Percentiles rank a stretch among this genome's conserved stretches.
Conservation (phyloP, 805 yeast genomes). For the Cyberlindnera americana region DNA sequence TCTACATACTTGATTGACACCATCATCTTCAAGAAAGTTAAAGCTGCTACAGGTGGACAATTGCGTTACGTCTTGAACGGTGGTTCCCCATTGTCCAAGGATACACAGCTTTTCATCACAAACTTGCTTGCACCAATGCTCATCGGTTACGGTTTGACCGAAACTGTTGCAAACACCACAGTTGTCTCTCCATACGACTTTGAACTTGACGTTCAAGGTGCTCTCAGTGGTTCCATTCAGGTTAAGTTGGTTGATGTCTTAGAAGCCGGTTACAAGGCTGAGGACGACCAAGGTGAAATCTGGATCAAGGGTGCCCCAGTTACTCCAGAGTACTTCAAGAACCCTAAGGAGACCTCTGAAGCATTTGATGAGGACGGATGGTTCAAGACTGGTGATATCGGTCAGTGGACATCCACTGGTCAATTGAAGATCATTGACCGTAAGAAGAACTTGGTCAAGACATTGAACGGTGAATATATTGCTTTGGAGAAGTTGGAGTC, state of each 20-base stretch:
- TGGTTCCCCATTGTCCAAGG: slow-evolving; percentile 83
- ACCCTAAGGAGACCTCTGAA: slow-evolving; percentile 71
- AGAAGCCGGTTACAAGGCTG: slow-evolving; percentile 88
- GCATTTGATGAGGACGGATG: slow-evolving; percentile 78
- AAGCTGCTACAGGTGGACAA: slow-evolving; percentile 92
- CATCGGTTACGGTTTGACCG: slow-evolving; percentile 95
- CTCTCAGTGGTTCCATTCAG: slow-evolving; percentile 76
- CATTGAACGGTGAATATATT: slow-evolving; percentile 94
- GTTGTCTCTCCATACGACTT: slow-evolving; percentile 61
- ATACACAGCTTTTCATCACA: slow-evolving; percentile 78
- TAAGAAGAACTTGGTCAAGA: slow-evolving; percentile 92
- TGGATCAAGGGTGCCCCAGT: slow-evolving; percentile 74
- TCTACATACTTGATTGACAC: slow-evolving; percentile 59
- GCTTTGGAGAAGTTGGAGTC: slow-evolving; percentile 95
- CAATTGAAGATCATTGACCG: slow-evolving; percentile 85
- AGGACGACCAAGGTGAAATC: slow-evolving; percentile 91
- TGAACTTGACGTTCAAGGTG: slow-evolving; percentile 78
- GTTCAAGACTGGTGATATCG: slow-evolving; percentile 97
- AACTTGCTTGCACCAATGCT: slow-evolving; percentile 80
- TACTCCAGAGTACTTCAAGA: slow-evolving; percentile 73
- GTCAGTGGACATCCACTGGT: slow-evolving; percentile 84
- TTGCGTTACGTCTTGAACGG: slow-evolving; percentile 76
- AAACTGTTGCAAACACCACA: slow-evolving; percentile 86
- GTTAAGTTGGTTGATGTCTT: slow-evolving; percentile 87
- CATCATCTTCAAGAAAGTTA: slow-evolving; percentile 79